Evolutionary conservation across 2,329 filamentous ascomycete genomes (phyloP).

Genomic region (Camptophora hylomeconis): DNA sequence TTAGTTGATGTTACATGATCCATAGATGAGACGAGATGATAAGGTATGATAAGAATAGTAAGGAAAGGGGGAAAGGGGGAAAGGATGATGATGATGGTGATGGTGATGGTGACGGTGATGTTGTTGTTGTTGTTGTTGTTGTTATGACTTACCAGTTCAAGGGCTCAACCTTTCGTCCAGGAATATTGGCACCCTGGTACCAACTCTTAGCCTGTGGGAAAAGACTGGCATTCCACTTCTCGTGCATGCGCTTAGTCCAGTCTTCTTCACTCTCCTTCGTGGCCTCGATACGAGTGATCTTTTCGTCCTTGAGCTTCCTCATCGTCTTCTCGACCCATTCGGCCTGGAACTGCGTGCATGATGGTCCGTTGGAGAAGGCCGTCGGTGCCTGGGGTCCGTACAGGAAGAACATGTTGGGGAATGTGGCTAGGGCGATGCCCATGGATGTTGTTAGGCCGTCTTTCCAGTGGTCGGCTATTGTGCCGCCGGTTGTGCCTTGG

Average conservation of each 20-base stretch:
- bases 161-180: constrained; percentile 40
- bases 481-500: constrained; percentile 20
- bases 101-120: too few species aligned
- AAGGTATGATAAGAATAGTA: too few species aligned
- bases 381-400: constrained; percentile 48
- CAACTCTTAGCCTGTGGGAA: constrained; percentile 38
- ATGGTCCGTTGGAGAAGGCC: constrained; percentile 42
- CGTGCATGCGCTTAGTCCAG: constrained; percentile 34
- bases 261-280: constrained; percentile 30
- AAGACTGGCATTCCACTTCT: constrained; percentile 33
- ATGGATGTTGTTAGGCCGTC: constrained; percentile 28
- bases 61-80: too few species aligned
- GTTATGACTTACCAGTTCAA: constrained; percentile 32
- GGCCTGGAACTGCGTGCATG: constrained; percentile 42
- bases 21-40: too few species aligned
- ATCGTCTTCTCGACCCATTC: constrained; percentile 39
- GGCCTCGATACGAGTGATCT: constrained; percentile 39
- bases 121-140: too few species aligned
- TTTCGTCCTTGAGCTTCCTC: constrained; percentile 32
- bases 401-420: constrained; percentile 39
- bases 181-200: constrained; percentile 45
- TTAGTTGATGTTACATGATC: constrained; percentile 2
- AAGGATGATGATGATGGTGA: too few species aligned
- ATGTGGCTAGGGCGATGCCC: constrained; percentile 29
- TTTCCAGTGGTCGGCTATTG: constrained; percentile 26